Percentiles rank a stretch among this genome's conserved stretches.
phyloP scores from a whole-genome alignment of 2,329 filamentous ascomycete genomes.

The Rhinocladiella similis region DNA sequence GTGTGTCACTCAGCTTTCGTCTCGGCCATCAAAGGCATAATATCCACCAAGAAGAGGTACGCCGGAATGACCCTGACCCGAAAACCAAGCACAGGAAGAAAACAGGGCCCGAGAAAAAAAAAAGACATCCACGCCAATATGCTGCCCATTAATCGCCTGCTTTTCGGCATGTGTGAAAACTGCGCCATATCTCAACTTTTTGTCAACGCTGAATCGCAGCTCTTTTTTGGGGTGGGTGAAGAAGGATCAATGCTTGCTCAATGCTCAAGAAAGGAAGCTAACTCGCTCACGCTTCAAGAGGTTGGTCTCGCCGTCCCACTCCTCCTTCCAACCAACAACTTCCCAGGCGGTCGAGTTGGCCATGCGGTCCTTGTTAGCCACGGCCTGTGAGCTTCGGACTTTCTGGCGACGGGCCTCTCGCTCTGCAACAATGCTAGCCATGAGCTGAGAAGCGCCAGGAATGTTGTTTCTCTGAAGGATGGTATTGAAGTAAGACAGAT shows the following conservation, averaged over 20 bases:
- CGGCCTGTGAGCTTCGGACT: slow-evolving; percentile 9
- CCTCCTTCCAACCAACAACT: slow-evolving; percentile 24
- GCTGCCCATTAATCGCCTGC: not conserved
- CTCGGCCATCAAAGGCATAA: not conserved
- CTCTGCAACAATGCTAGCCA: slow-evolving; percentile 23
- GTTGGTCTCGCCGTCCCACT: slow-evolving; percentile 10
- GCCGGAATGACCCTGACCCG: not conserved
- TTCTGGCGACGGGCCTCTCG: slow-evolving; percentile 25
- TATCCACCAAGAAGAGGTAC: not conserved
- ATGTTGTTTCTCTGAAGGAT: slow-evolving; percentile 10
- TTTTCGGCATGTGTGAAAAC: not conserved
- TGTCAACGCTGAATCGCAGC: not conserved
- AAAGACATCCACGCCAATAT: not conserved
- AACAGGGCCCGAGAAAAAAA: not conserved
- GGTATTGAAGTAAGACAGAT: slow-evolving; percentile 21
- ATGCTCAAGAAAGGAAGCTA: slow-evolving; percentile 20
- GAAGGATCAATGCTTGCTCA: not conserved
- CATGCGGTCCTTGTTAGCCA: slow-evolving; percentile 25
- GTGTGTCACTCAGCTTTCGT: not conserved
- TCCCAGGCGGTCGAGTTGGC: slow-evolving; percentile 25
- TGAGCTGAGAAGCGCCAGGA: slow-evolving; percentile 11
- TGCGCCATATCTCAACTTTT: not conserved
- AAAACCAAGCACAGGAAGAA: not conserved
- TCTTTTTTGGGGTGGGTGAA: not conserved
- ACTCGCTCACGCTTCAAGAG: slow-evolving; percentile 23